These are phyloP conservation scores for Wallacemonas sp. DNA, from an alignment of 208 protist species.

Conservation along the genomic window DNA sequence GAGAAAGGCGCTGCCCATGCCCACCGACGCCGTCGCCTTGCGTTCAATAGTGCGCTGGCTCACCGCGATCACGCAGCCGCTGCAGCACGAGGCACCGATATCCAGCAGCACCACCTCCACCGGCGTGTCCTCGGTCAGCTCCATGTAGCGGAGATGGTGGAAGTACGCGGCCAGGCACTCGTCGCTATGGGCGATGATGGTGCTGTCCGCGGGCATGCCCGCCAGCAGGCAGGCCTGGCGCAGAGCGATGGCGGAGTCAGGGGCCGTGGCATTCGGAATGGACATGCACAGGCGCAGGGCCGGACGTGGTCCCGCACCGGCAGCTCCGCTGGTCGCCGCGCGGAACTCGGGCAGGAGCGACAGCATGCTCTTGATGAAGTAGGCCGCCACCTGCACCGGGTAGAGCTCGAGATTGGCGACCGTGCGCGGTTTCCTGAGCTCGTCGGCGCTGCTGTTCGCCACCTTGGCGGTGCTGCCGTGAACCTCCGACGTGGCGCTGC, in stretches of 20 bases:
- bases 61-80: conserved; percentile 34
- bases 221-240: conserved; percentile 54
- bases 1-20: conserved; percentile 56
- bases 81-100: conserved; percentile 56
- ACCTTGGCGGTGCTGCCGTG: conserved; percentile 22
- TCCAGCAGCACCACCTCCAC: conserved; percentile 56
- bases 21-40: conserved; percentile 34
- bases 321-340: not conserved
- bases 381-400: conserved; percentile 51
- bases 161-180: conserved; percentile 65
- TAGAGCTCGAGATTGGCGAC: conserved; percentile 24
- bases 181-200: conserved; percentile 46
- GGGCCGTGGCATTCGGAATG: conserved; percentile 19
- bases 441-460: conserved; percentile 21
- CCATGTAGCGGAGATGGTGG: conserved; percentile 60
- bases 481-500: conserved; percentile 23
- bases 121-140: conserved; percentile 31
- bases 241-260: conserved; percentile 34
- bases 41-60: conserved; percentile 37
- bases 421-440: conserved; percentile 11
- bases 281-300: conserved; percentile 13
- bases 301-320: conserved; percentile 20
- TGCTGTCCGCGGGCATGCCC: conserved; percentile 46
- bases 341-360: conserved; percentile 33
- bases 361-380: conserved; percentile 66